Evolutionary conservation across 768 basidiomycete genomes (phyloP).

Genomic region (Boletales sp.): DNA sequence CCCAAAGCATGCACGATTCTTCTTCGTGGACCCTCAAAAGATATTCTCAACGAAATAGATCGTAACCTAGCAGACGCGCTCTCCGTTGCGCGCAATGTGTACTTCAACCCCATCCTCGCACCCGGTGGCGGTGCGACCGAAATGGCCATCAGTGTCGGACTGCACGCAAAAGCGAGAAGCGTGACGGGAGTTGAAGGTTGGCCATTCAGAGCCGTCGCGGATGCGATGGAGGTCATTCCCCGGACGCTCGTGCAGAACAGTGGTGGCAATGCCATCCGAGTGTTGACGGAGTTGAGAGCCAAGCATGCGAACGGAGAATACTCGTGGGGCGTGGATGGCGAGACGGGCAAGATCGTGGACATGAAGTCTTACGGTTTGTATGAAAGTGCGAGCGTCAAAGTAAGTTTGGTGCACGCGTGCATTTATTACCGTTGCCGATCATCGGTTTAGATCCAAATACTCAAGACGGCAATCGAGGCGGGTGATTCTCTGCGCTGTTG

Average conservation of each 20-base stretch:
- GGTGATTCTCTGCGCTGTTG: constrained; percentile 1
- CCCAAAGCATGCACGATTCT: constrained; percentile 99
- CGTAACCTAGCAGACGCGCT: constrained; percentile 97
- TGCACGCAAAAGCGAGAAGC: constrained; percentile 74
- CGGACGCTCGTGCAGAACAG: constrained; percentile 92
- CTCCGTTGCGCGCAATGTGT: constrained; percentile 93
- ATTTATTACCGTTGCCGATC: not conserved
- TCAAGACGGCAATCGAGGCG: constrained; percentile 96
- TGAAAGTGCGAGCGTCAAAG: constrained; percentile 96
- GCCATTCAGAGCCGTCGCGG: constrained; percentile 89
- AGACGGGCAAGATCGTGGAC: constrained; percentile 92
- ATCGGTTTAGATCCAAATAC: constrained; percentile 71
- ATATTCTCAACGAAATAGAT: constrained; percentile 97
- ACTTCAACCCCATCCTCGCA: constrained; percentile 91
- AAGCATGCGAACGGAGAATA: constrained; percentile 91
- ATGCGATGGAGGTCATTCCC: constrained; percentile 97
- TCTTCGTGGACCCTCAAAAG: constrained; percentile 95
- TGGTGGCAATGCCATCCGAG: constrained; percentile 92
- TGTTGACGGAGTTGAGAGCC: constrained; percentile 90
- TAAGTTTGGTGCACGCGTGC: constrained; percentile 20
- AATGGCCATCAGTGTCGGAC: constrained; percentile 91
- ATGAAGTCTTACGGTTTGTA: constrained; percentile 94
- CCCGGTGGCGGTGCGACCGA: constrained; percentile 98
- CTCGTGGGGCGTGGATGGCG: constrained; percentile 93
- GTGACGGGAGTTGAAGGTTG: constrained; percentile 88